Conservation (phyloP, 441 rosid genomes). For the Corymbia citriodora region DNA sequence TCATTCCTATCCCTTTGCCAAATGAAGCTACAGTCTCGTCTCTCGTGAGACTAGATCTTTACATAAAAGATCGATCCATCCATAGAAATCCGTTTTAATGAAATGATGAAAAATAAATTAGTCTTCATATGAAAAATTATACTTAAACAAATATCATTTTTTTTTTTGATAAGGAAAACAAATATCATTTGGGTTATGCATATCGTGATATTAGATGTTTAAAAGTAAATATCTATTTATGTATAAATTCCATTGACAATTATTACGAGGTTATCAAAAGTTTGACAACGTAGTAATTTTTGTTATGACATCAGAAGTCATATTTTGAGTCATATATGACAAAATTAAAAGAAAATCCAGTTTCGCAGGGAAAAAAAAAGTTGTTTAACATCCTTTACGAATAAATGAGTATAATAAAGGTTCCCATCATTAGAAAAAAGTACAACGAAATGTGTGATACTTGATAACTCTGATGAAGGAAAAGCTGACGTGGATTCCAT, state of each 20-base stretch:
- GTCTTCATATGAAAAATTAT: not conserved
- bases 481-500: not conserved
- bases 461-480: not conserved
- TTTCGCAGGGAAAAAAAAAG: not conserved
- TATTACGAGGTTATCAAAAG: not conserved
- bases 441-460: not conserved
- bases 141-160: no score
- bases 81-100: no score
- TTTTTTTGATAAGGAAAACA: no score
- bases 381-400: not conserved
- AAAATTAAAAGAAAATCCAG: not conserved
- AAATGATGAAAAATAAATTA: no score
- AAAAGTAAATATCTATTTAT: not conserved
- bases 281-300: not conserved
- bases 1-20: no score
- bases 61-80: not conserved
- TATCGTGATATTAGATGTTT: not conserved
- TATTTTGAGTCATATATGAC: not conserved
- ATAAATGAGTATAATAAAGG: not conserved
- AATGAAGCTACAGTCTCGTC: no score
- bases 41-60: no score
- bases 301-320: not conserved
- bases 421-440: not conserved
- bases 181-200: not conserved
- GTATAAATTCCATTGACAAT: not conserved